These are phyloP conservation scores for Hypomyces perniciosus DNA, from an alignment of 2,329 filamentous ascomycete species.

Conservation along the genomic window DNA sequence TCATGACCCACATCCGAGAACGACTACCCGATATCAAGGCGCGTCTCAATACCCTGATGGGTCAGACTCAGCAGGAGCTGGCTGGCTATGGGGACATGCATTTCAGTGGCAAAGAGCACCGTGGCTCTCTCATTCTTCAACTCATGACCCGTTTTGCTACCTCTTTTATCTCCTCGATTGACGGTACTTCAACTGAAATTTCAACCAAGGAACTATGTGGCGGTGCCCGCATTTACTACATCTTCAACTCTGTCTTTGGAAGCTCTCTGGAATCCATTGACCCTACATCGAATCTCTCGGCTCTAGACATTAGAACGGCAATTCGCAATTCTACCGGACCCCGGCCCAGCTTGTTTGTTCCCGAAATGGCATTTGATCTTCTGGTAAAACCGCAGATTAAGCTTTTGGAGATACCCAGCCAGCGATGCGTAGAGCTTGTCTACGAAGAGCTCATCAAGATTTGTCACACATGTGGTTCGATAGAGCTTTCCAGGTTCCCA, in stretches of 20 bases:
- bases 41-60: conserved; percentile 94
- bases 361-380: conserved; percentile 94
- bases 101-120: conserved; percentile 94
- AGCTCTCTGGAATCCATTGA: conserved; percentile 95
- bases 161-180: conserved; percentile 96
- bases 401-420: conserved; percentile 86
- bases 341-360: conserved; percentile 90
- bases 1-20: conserved; percentile 96
- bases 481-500: conserved; percentile 85
- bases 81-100: conserved; percentile 97
- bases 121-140: conserved; percentile 89
- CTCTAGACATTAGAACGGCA: conserved; percentile 90
- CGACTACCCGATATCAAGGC: conserved; percentile 97
- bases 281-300: conserved; percentile 89
- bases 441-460: conserved; percentile 99
- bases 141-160: conserved; percentile 98
- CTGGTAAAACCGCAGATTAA: conserved; percentile 99
- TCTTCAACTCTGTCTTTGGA: conserved; percentile 98
- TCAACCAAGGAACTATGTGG: conserved; percentile 97
- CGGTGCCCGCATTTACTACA: conserved; percentile 94
- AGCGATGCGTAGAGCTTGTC: conserved; percentile 94
- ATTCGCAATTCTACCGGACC: conserved; percentile 98
- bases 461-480: conserved; percentile 95
- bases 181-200: conserved; percentile 96
- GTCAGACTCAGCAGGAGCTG: conserved; percentile 97